These are phyloP conservation scores for Gillenia trifoliata DNA, from an alignment of 306 rosid genomes.

Conservation along the genomic window DNA sequence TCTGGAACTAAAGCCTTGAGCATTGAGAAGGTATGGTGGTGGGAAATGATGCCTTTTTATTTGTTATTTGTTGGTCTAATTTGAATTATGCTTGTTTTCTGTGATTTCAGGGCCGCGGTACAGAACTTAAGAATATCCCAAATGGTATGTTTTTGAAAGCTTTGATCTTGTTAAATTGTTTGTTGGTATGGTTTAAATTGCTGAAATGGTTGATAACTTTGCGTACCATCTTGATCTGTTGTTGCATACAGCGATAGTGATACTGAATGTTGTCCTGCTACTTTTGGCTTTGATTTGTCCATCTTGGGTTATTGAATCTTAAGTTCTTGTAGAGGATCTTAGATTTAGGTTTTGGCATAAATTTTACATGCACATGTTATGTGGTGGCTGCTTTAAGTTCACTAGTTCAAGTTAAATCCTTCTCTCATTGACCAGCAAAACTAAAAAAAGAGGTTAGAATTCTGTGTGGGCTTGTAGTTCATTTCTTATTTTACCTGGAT, in stretches of 20 bases:
- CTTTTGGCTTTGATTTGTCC: too few species aligned
- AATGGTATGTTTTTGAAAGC: conserved; percentile 47
- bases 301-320: neutral
- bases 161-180: neutral
- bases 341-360: neutral
- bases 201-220: neutral
- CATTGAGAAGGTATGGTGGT: conserved; percentile 66
- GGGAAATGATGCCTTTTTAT: neutral
- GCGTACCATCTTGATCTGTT: neutral
- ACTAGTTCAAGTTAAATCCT: neutral
- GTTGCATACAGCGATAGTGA: neutral
- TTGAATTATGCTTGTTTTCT: neutral
- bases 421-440: neutral
- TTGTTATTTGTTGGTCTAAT: neutral
- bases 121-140: conserved; percentile 84
- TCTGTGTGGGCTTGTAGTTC: neutral
- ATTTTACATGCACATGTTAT: neutral
- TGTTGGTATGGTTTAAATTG: neutral
- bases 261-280: neutral
- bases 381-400: neutral
- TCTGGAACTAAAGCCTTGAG: conserved; percentile 43
- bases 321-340: neutral
- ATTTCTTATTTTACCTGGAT: neutral
- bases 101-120: conserved; percentile 75
- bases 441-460: neutral